These are phyloP conservation scores for Diaporthe sp. DNA, from an alignment of 2,329 filamentous ascomycete species.

Conservation along the genomic window DNA sequence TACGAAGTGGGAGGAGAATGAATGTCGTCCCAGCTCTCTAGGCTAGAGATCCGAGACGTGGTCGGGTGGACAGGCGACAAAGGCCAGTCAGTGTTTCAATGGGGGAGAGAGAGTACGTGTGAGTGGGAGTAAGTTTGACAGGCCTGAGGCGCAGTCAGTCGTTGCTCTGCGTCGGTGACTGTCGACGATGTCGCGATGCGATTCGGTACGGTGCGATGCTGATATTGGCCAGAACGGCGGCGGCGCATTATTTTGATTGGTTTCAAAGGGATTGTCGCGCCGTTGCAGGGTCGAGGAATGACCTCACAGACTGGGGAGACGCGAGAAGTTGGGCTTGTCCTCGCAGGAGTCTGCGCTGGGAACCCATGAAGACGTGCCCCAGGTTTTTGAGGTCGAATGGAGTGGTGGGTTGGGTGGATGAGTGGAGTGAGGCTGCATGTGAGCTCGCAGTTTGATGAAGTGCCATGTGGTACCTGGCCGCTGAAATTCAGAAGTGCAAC, in stretches of 20 bases:
- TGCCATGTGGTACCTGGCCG: conserved; percentile 23
- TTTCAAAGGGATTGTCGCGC: conserved; percentile 23
- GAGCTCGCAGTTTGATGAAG: conserved; percentile 30
- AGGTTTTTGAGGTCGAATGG: conserved; percentile 7
- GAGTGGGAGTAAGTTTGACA: background rate
- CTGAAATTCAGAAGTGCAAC: conserved; percentile 8
- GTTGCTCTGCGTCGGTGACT: background rate
- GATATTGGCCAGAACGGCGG: conserved; percentile 27
- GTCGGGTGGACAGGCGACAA: background rate
- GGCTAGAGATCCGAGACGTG: conserved; percentile 6
- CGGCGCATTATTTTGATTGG: conserved; percentile 30
- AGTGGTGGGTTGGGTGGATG: conserved; percentile 14
- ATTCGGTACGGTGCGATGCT: conserved; percentile 20
- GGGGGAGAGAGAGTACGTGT: background rate
- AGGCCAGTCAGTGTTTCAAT: conserved; percentile 19
- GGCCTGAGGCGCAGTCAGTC: conserved; percentile 18
- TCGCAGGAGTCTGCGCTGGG: conserved; percentile 3
- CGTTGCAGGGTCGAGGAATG: conserved; percentile 8
- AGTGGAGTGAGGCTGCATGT: conserved; percentile 31
- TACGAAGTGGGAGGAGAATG: conserved; percentile 32
- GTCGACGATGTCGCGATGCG: conserved; percentile 32
- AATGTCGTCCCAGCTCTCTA: background rate
- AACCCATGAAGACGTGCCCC: conserved; percentile 22
- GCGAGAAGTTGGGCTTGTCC: conserved; percentile 10
- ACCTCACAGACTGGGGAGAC: background rate